A percentile compares a stretch with the other conserved stretches of the same genome.
Conservation (phyloP, 2,329 filamentous ascomycete genomes). For the Mariannaea sp. region DNA sequence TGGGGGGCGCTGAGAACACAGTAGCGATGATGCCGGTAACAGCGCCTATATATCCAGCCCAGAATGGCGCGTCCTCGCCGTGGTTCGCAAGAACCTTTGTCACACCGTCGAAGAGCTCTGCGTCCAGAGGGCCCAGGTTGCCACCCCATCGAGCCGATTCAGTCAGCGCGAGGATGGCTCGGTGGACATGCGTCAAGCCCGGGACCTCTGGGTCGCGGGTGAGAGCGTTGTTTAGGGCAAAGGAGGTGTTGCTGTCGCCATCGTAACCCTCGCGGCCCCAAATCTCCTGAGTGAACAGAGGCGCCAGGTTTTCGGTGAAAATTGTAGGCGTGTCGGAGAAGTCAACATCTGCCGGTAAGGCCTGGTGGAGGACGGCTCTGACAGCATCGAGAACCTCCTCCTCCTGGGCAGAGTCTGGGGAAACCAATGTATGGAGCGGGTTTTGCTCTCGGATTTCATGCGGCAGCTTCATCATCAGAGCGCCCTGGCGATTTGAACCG, state of each 20-base stretch:
- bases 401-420: slow-evolving; percentile 32
- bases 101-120: slow-evolving; percentile 49
- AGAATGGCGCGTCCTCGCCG: slow-evolving; percentile 51
- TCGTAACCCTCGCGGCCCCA: slow-evolving; percentile 58
- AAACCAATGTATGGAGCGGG: slow-evolving; percentile 58
- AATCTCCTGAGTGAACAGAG: slow-evolving; percentile 54
- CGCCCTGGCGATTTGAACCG: slow-evolving; percentile 85
- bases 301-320: slow-evolving; percentile 49
- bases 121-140: slow-evolving; percentile 56
- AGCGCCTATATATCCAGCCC: slow-evolving; percentile 59
- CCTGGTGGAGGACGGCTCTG: slow-evolving; percentile 44
- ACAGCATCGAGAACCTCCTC: slow-evolving; percentile 44
- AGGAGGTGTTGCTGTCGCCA: slow-evolving; percentile 62
- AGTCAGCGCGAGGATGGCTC: slow-evolving; percentile 72
- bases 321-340: slow-evolving; percentile 47
- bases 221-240: slow-evolving; percentile 74
- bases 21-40: slow-evolving; percentile 51
- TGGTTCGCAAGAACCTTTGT: slow-evolving; percentile 47
- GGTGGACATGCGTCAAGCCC: slow-evolving; percentile 72
- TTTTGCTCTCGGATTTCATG: slow-evolving; percentile 62
- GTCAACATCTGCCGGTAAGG: slow-evolving; percentile 48
- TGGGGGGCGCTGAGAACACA: slow-evolving; percentile 50
- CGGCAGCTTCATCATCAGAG: slow-evolving; percentile 73
- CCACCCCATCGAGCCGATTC: slow-evolving; percentile 77
- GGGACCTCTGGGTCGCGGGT: slow-evolving; percentile 70